phyloP scores from a whole-genome alignment of 768 basidiomycete genomes.

The Mrakia blollopis region DNA sequence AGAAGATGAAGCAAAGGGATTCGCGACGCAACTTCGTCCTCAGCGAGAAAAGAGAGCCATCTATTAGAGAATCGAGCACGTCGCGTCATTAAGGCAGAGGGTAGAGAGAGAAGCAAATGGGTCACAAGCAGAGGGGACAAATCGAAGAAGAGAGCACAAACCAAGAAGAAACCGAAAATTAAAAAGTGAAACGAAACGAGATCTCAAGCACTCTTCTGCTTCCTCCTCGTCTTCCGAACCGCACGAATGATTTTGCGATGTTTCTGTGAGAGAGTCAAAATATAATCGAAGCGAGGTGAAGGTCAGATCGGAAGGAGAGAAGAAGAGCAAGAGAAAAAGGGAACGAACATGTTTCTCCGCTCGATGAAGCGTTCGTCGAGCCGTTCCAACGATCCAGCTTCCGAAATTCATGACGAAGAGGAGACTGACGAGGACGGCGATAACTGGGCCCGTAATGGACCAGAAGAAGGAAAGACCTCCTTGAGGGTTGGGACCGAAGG shows the following conservation, averaged over 20 bases:
- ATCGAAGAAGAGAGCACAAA: neutral
- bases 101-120: neutral
- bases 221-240: neutral
- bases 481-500: slow-evolving; percentile 16
- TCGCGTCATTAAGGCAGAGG: neutral
- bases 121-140: too few species aligned
- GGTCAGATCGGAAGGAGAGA: neutral
- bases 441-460: neutral
- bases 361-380: neutral
- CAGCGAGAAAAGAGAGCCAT: too few species aligned
- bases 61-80: neutral
- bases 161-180: neutral
- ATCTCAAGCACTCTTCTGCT: neutral
- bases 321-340: neutral
- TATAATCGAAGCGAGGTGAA: neutral
- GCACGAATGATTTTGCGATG: slow-evolving; percentile 19
- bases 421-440: slow-evolving; percentile 13
- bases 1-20: too few species aligned
- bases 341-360: slow-evolving; percentile 12
- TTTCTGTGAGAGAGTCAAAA: neutral
- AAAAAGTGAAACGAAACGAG: neutral
- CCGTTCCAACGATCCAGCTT: neutral
- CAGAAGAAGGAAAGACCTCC: neutral
- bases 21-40: too few species aligned
- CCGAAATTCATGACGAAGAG: slow-evolving; percentile 25